Evolutionary conservation across 257 asterid species (phyloP), one percentile per base, ranked within the genome.

Genomic region (Apocynum venetum): DNA sequence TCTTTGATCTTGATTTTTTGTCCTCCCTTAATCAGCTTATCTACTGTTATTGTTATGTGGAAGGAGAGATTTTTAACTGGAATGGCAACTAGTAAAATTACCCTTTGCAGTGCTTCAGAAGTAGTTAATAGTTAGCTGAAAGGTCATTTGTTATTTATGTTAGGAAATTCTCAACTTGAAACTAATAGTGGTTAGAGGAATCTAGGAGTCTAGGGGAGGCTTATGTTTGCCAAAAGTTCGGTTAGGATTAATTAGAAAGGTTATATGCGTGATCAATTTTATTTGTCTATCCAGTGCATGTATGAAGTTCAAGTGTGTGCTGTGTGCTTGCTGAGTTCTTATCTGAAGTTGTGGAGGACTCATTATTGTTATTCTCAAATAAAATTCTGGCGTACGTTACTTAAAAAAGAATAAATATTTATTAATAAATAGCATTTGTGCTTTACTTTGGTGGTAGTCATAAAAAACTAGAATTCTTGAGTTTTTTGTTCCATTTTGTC

Each of bases 31-130:
- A 41, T 41, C 14, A 12, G 41, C 46, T 20, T n/a, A 47, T 52
- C 36, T 76, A 76, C n/a, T 15, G 61, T 52, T 57, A 13, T 40
- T 9, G 47, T 14, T 36, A 12, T 36, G 49, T 17, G 17, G 60
- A 47, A 8, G 74, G 48, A 47, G 44, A 12, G 25, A 36, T 3
- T 51, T 64, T 5, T 17, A 65, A 52, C 11, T 69, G 8, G 19
- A 57, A 76, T 36, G 60, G 41, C 17, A 66, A 25, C 74, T 36
- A 69, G 61, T 77, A 56, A 64, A 14, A 40, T 65, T 14, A 57
- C 71, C 63, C 9, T 47, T 31, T 57, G 63, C 69, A 17, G 15
- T 53, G 12, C 66, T 36, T 71, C 25, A 44, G 72, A 67, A 67
- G 25, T 46, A 44, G 7, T 56, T 57, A 72, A 14, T 25, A 38